These are phyloP conservation scores for Artomyces pyxidatus DNA, from an alignment of 768 basidiomycete species.

Conservation along the genomic window DNA sequence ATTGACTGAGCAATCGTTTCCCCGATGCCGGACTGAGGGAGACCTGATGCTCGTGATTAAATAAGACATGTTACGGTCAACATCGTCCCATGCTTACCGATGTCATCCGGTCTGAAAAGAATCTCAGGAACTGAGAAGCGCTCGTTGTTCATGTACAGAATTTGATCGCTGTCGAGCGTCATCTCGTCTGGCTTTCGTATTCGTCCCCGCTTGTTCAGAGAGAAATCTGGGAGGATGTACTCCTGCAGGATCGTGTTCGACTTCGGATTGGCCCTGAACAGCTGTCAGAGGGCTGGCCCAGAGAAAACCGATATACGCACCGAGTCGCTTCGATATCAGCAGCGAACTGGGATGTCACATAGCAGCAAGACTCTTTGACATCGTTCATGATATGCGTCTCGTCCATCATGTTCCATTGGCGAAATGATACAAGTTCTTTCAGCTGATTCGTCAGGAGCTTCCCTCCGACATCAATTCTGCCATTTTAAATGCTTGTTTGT, in stretches of 20 bases:
- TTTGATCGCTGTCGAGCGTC: slow-evolving; percentile 49
- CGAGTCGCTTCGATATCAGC: slow-evolving; percentile 70
- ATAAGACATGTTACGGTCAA: neutral
- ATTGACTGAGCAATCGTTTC: slow-evolving; percentile 73
- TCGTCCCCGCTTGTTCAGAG: slow-evolving; percentile 52
- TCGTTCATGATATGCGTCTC: slow-evolving; percentile 91
- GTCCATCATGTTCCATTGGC: slow-evolving; percentile 99
- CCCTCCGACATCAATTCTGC: slow-evolving; percentile 89
- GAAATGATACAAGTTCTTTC: slow-evolving; percentile 87
- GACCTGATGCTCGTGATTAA: slow-evolving; percentile 34
- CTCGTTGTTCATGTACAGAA: slow-evolving; percentile 86
- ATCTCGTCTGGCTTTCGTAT: slow-evolving; percentile 47
- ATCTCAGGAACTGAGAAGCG: slow-evolving; percentile 90
- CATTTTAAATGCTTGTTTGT: too few relatives aligned
- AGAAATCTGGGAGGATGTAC: slow-evolving; percentile 87
- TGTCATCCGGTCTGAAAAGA: slow-evolving; percentile 83
- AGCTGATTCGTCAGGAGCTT: slow-evolving; percentile 94
- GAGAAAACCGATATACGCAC: slow-evolving; percentile 36
- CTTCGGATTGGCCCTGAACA: slow-evolving; percentile 41
- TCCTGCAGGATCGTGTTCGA: slow-evolving; percentile 71
- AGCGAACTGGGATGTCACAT: slow-evolving; percentile 66
- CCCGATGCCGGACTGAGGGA: slow-evolving; percentile 76
- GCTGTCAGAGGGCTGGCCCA: slow-evolving; percentile 5
- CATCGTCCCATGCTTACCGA: slow-evolving; percentile 65
- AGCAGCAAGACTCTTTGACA: slow-evolving; percentile 88